Evolutionary conservation across 352 stramenopile genomes (phyloP).

Genomic region (Globisporangium abappressorium): DNA sequence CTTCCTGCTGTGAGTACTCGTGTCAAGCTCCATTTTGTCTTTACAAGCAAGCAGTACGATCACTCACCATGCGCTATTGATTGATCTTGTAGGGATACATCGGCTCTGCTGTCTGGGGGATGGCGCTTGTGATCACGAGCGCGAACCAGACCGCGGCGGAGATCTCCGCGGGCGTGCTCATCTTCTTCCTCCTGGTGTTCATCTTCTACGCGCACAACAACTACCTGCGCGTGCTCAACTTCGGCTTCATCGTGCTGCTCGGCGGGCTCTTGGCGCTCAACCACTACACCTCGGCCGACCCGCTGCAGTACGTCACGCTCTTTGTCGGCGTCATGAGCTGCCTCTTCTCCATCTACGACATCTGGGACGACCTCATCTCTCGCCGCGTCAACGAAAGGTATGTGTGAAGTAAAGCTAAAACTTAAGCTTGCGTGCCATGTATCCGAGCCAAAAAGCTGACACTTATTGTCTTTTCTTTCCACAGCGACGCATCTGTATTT

Average conservation of each 20-base stretch:
- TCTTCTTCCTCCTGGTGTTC: conserved; percentile 85
- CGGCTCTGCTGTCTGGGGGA: conserved; percentile 83
- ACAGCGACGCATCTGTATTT: conserved; percentile 83
- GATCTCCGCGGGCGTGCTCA: conserved; percentile 77
- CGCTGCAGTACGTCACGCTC: conserved; percentile 82
- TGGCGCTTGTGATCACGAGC: conserved; percentile 77
- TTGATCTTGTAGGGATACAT: conserved; percentile 62
- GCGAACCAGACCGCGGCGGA: conserved; percentile 56
- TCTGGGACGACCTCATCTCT: conserved; percentile 90
- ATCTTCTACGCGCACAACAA: conserved; percentile 87
- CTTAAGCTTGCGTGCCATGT: not conserved
- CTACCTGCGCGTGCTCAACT: conserved; percentile 81
- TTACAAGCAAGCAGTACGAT: not conserved
- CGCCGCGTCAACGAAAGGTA: conserved; percentile 81
- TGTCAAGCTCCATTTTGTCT: not conserved
- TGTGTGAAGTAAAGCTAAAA: not conserved
- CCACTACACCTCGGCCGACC: conserved; percentile 56
- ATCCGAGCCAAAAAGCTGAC: not conserved
- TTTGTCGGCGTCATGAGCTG: conserved; percentile 91
- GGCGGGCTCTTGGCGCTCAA: conserved; percentile 72
- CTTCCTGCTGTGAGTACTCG: conserved; percentile 51
- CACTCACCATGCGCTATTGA: not conserved
- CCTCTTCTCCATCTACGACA: conserved; percentile 90
- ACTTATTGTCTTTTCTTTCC: not conserved
- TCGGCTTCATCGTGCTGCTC: conserved; percentile 82